Evolutionary conservation across 2,329 filamentous ascomycete genomes (phyloP).

Genomic region (Cladosporium austrohemisphaericum): DNA sequence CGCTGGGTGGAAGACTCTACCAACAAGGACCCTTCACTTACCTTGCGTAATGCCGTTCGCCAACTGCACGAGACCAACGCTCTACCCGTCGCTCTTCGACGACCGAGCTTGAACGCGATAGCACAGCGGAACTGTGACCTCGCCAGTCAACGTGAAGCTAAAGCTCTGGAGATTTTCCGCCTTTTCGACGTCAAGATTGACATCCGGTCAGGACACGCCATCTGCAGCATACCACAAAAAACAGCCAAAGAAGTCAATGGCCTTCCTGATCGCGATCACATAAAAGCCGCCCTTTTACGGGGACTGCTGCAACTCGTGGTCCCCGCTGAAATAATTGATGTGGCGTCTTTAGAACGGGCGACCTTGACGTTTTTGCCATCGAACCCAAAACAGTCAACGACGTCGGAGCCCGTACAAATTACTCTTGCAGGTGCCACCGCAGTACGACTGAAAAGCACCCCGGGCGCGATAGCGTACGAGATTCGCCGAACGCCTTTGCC

Average conservation of each 20-base stretch:
- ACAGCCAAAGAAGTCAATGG: constrained; percentile 1
- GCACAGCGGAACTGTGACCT: constrained; percentile 50
- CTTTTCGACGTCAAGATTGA: constrained; percentile 46
- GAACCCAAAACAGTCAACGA: constrained; percentile 16
- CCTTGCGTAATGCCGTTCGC: constrained; percentile 75
- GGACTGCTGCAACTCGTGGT: constrained; percentile 49
- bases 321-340: constrained; percentile 42
- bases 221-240: constrained; percentile 14
- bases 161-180: constrained; percentile 55
- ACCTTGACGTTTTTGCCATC: constrained; percentile 40
- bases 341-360: constrained; percentile 42
- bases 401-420: neutral
- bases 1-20: constrained; percentile 82
- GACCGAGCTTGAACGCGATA: constrained; percentile 60
- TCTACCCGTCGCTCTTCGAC: constrained; percentile 68
- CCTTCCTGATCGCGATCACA: constrained; percentile 3
- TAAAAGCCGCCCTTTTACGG: constrained; percentile 45
- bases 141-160: constrained; percentile 44
- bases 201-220: constrained; percentile 30
- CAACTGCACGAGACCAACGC: constrained; percentile 55
- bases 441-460: neutral
- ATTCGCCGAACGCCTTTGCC: neutral
- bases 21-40: constrained; percentile 73
- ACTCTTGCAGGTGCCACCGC: neutral
- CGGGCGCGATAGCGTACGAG: neutral